A percentile compares a stretch with the other conserved stretches of the same genome.
Conservation (phyloP, 2,329 filamentous ascomycete species). For the Diplodia seriata region DNA sequence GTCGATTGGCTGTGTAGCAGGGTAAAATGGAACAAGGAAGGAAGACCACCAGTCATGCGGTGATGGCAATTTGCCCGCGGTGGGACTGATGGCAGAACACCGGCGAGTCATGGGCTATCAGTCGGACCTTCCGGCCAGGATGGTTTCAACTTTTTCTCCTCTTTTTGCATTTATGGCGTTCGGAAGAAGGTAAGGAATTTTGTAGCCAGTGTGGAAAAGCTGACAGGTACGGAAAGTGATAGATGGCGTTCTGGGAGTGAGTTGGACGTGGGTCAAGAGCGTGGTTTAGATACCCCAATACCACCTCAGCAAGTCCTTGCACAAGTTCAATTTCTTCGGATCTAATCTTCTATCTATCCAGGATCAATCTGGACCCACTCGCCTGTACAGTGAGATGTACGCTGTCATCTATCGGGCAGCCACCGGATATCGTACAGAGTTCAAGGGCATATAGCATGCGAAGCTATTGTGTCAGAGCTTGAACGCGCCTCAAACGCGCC, state of each 20-base stretch:
- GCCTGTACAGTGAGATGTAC: neutral
- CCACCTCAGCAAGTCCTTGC: neutral
- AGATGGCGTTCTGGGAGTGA: constrained; percentile 9
- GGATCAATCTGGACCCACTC: neutral
- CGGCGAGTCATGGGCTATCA: neutral
- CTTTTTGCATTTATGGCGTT: constrained; percentile 7
- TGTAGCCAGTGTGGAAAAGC: neutral
- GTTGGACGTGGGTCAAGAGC: constrained; percentile 19
- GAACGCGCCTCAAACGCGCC: neutral
- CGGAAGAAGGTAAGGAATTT: constrained; percentile 2
- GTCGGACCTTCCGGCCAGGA: neutral
- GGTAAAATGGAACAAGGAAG: constrained; percentile 97
- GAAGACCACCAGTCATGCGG: constrained; percentile 88
- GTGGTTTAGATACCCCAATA: constrained; percentile 25
- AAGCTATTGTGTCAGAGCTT: neutral
- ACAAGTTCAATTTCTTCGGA: too few species aligned
- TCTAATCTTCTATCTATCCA: neutral
- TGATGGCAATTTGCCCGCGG: constrained; percentile 52
- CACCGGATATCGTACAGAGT: too few species aligned
- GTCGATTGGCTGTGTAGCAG: constrained; percentile 95
- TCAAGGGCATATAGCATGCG: too few species aligned
- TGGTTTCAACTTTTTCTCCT: neutral
- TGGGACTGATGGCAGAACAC: neutral
- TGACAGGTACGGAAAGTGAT: neutral
- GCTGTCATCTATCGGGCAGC: neutral